phyloP scores from a whole-genome alignment of 106 monocot genomes.

The Chionographis japonica region DNA sequence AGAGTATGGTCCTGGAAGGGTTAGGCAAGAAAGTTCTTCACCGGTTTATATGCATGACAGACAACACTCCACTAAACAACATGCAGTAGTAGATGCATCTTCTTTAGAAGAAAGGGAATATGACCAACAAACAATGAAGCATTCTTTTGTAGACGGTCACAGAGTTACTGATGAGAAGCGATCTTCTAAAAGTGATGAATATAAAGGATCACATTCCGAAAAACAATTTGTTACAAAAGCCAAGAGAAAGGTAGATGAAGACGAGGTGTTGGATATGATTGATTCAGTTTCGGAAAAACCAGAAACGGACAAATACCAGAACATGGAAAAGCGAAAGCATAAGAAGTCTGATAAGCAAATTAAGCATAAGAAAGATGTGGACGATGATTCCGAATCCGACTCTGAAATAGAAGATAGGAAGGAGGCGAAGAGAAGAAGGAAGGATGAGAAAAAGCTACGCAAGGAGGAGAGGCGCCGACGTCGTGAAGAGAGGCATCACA shows the following conservation, averaged over 20 bases:
- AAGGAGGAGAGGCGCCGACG: constrained; percentile 74
- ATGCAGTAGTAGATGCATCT: constrained; percentile 3
- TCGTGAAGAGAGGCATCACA: constrained; percentile 77
- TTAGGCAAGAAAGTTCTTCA: constrained; percentile 15
- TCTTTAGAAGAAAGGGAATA: constrained; percentile 5
- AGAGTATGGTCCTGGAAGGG: constrained; percentile 42
- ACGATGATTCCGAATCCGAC: constrained; percentile 42
- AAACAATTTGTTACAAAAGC: constrained; percentile 21
- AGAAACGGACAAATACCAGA: constrained; percentile 9
- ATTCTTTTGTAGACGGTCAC: constrained; percentile 5
- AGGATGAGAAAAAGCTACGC: constrained; percentile 60
- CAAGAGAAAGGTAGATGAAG: constrained; percentile 11
- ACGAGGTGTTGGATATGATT: background rate
- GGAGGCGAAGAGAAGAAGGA: constrained; percentile 62
- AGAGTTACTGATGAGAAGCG: background rate
- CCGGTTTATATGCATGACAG: constrained; percentile 3
- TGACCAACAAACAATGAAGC: constrained; percentile 11
- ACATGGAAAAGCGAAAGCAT: constrained; percentile 26
- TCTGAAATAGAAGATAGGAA: constrained; percentile 50
- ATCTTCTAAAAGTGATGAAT: constrained; percentile 13
- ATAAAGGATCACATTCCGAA: constrained; percentile 10
- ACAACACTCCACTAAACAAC: constrained; percentile 6
- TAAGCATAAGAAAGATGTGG: constrained; percentile 28
- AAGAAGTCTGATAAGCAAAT: constrained; percentile 43
- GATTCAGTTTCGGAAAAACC: constrained; percentile 47